Base-by-base conservation (phyloP, 1,284 basidiomycete species). In the Chalciporus sp. region DNA sequence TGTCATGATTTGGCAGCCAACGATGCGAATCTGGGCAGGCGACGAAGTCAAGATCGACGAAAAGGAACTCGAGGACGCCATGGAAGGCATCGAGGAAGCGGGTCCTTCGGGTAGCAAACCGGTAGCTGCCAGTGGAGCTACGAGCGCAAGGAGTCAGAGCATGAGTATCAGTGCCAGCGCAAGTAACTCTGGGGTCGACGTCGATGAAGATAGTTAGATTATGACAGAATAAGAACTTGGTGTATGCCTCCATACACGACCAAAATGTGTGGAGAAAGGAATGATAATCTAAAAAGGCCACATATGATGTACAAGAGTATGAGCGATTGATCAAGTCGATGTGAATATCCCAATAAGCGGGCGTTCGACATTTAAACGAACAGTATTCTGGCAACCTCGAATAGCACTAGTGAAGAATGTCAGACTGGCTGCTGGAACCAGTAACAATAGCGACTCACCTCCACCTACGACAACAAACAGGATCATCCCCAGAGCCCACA, bases 1-100 rank as follows among this genome's bases (percentile, higher is more conserved):
- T 33, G 79, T 90, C 37, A 92, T 92, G 88, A 81, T 93, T 6
- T 94, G 92, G 92, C 88, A 91, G 64, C 92, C 92, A 11, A 92
- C 89, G 14, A 89, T 89, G 80, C 86, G 89, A 6, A 84, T 94
- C 31, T 93, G 90, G 89, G 90, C 90, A 1, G 88, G 88, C 7
- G 90, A 92, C 55, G 88, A 87, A 58, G 82, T 91, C 49, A 87
- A 83, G 65, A 77, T 92, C 40, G 86, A 91, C 53, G 86, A 87
- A 61, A 84, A 82, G 62, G 90, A 92, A 66, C 75, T 94, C 47
- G 90, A 94, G 69, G 76, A 89, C 56, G 78, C 79, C 3, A 91
- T 91, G 88, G 84, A 90, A 63, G 88, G 86, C 20, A 64, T 91
- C 8, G 89, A 90, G 67, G 62, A 62, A 29, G 61, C 51, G 4